Base-by-base conservation (phyloP, 2,329 filamentous ascomycete genomes). In the Botryosphaeria dothidea region DNA sequence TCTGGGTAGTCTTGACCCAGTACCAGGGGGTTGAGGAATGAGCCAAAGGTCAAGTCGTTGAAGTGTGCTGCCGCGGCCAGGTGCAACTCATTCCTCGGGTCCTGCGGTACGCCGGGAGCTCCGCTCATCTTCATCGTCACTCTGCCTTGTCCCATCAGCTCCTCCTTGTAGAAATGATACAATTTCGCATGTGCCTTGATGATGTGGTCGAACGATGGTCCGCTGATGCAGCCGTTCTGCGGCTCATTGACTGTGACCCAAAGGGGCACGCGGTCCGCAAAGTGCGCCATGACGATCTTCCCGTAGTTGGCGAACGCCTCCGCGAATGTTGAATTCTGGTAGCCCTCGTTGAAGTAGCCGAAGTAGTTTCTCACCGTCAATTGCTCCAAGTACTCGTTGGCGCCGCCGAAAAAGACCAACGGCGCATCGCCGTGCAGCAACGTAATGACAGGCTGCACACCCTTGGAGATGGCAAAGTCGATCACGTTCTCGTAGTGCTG, bases 401-500 rank as follows among this genome's bases (percentile, higher is more conserved):
- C 15, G 1, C 15, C 77, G 67, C 9, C 51, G 66, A 45, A 75
- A 4, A 77, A 67, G 9, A 15, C 9, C 38, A 46, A n/a, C 21
- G 43, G 43, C 21, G 21, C 7, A 17, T 52, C 48, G 7, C 23
- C 7, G 48, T 52, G 48, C 19, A 73, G 75, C 31, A 84, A 73
- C 0, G 81, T 84, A 1, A 82, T 76, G 2, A 77, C 71, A 0
- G 82, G 82, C 48, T 72, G 71, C 65, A 84, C 78, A 4, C 80
- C 79, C 4, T 78, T 74, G 36, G 79, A 71, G 0, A 83, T 69
- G n/a, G 77, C 73, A 17, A 74, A 77, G 25, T 81, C 72, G 49
- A 84, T 82, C 9, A 84, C 65, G 65, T 83, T 79, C 36, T 83
- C 76, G 66, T 84, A 84, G 65, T 84, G 82, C 3, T 75, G 71